These are phyloP conservation scores for Fusarium sp. DNA, from an alignment of 2,329 filamentous ascomycete genomes.

Conservation along the genomic window DNA sequence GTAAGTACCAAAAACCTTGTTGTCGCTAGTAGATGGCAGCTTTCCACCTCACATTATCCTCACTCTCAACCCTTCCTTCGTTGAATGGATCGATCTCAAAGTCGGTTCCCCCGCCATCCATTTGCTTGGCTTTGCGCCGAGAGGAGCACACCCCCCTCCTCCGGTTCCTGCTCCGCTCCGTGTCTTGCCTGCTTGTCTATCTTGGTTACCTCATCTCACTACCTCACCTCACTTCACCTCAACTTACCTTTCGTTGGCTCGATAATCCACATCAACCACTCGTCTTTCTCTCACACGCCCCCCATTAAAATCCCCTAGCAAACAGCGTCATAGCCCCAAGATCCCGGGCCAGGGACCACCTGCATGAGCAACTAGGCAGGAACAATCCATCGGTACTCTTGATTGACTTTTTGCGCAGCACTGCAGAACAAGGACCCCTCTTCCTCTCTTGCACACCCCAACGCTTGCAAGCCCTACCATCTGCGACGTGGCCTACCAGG, in stretches of 20 bases:
- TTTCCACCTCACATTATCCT: constrained; percentile 12
- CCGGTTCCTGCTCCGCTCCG: constrained; percentile 39
- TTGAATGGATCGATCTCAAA: constrained; percentile 32
- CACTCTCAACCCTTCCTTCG: constrained; percentile 2
- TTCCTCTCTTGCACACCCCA: constrained; percentile 50
- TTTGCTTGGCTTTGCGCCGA: constrained; percentile 28
- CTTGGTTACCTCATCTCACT: constrained; percentile 29
- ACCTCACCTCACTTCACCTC: constrained; percentile 22
- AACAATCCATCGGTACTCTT: constrained; percentile 52
- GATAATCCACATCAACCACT: constrained; percentile 42
- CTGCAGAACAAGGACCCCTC: constrained; percentile 64
- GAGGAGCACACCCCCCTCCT: constrained; percentile 45
- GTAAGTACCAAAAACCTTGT: constrained; percentile 30
- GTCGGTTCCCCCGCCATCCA: constrained; percentile 23
- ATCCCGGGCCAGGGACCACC: constrained; percentile 53
- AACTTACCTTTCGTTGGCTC: constrained; percentile 25
- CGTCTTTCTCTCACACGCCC: constrained; percentile 46
- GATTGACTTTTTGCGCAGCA: constrained; percentile 69
- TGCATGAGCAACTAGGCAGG: constrained; percentile 51
- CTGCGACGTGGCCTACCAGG: constrained; percentile 70
- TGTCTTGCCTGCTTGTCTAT: constrained; percentile 18
- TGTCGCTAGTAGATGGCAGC: constrained; percentile 26
- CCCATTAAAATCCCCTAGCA: constrained; percentile 40
- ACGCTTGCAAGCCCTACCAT: constrained; percentile 66
- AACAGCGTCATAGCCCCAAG: constrained; percentile 62